A percentile compares a stretch with the other conserved stretches of the same genome.
Conservation (phyloP, 495 filamentous ascomycete genomes). For the Penicilliopsis zonata region DNA sequence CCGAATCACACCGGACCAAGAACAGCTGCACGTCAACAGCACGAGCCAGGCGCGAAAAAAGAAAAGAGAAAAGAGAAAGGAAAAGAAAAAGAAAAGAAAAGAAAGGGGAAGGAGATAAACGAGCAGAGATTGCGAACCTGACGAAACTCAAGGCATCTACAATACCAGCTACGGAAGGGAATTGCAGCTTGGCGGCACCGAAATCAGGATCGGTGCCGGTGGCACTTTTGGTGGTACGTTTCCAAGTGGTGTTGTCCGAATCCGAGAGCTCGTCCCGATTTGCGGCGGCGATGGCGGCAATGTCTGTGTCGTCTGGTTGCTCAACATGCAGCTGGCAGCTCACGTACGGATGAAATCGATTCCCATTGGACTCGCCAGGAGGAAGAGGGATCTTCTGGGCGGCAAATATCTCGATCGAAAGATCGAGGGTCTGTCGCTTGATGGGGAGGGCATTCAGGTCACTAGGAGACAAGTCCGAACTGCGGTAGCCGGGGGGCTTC, state of each 20-base stretch:
- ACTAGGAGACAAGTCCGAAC: slow-evolving; percentile 12
- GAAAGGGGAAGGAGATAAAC: slow-evolving; percentile 9
- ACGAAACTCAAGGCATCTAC: slow-evolving; percentile 73
- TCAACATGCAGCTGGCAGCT: slow-evolving; percentile 76
- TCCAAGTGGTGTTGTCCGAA: slow-evolving; percentile 50
- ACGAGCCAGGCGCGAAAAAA: background rate
- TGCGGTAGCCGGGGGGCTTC: slow-evolving; percentile 62
- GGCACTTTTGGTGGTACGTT: slow-evolving; percentile 49
- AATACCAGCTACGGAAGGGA: slow-evolving; percentile 49
- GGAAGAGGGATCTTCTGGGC: slow-evolving; percentile 41
- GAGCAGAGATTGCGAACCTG: too few species aligned
- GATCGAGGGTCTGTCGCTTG: slow-evolving; percentile 18
- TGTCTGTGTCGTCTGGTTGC: slow-evolving; percentile 24
- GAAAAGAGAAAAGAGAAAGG: background rate
- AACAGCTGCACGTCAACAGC: too few species aligned
- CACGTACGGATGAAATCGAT: slow-evolving; percentile 63
- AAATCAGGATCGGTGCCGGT: slow-evolving; percentile 62
- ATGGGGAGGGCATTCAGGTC: too few species aligned
- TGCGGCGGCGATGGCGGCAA: slow-evolving; percentile 4
- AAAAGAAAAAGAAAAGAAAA: background rate
- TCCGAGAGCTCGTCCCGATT: slow-evolving; percentile 28
- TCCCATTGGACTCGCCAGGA: slow-evolving; percentile 36
- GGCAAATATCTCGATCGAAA: slow-evolving; percentile 40
- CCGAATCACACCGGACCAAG: too few species aligned
- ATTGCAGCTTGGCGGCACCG: slow-evolving; percentile 46